These are phyloP conservation scores for Backusella australiensis DNA, from an alignment of 192 early-diverging fungal species.

Conservation along the genomic window DNA sequence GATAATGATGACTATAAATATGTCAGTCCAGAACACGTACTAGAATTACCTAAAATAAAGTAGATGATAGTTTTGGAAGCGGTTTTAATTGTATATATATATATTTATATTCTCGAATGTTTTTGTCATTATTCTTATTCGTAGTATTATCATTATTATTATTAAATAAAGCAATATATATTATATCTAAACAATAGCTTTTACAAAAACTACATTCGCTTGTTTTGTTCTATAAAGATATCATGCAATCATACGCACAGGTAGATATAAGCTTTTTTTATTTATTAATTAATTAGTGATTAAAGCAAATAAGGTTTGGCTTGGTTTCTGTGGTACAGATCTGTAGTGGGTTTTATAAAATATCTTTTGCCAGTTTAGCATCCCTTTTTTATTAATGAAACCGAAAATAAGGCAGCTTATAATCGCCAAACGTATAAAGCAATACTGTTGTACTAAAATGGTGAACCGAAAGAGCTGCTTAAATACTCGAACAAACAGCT, in stretches of 20 bases:
- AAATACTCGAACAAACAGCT: background rate
- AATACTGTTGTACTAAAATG: background rate
- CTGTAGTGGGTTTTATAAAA: background rate
- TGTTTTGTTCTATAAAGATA: background rate
- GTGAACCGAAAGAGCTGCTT: background rate
- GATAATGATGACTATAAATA: conserved; percentile 37
- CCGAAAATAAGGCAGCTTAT: background rate
- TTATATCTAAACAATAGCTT: background rate
- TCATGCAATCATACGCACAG: background rate
- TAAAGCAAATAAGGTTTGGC: background rate
- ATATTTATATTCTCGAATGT: background rate
- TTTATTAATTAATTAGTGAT: background rate
- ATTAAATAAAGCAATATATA: background rate
- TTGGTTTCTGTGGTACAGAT: background rate
- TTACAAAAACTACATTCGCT: too few relatives aligned
- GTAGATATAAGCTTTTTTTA: background rate
- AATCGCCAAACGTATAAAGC: background rate
- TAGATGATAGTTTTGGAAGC: background rate
- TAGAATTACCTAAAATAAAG: conserved; percentile 29
- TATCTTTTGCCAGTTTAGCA: background rate
- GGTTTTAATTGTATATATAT: background rate
- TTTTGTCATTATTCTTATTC: background rate
- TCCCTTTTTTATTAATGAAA: background rate
- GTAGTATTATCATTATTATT: too few relatives aligned
- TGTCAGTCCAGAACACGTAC: conserved; percentile 28